phyloP scores from a whole-genome alignment of 495 filamentous ascomycete species.

The Xylaria telfairii region DNA sequence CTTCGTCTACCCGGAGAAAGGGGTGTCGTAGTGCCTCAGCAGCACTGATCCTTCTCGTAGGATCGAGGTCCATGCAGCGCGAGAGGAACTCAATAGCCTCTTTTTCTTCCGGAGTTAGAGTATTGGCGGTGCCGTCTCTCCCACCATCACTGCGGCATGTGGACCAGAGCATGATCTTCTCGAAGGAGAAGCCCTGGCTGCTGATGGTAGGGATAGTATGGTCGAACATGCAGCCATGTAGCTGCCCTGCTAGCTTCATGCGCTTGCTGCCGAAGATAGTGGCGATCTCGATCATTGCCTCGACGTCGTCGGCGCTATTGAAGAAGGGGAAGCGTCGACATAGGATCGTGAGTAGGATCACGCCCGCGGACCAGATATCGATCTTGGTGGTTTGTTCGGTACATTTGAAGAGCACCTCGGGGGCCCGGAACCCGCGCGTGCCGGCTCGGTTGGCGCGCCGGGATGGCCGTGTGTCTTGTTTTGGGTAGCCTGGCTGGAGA shows the following conservation, averaged over 20 bases:
- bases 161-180: conserved; percentile 95
- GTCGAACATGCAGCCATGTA: conserved; percentile 88
- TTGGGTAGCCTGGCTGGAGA: conserved; percentile 73
- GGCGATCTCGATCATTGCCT: conserved; percentile 95
- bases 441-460: conserved; percentile 92
- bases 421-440: conserved; percentile 94
- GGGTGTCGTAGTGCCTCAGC: conserved; percentile 74
- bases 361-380: conserved; percentile 95
- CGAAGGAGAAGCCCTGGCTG: conserved; percentile 78
- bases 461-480: conserved; percentile 85
- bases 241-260: conserved; percentile 80
- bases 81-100: conserved; percentile 70
- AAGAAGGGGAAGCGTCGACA: conserved; percentile 95
- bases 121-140: conserved; percentile 47
- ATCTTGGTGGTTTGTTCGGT: conserved; percentile 95
- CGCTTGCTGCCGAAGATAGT: conserved; percentile 87
- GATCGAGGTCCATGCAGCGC: conserved; percentile 75
- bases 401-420: conserved; percentile 97
- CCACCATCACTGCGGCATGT: conserved; percentile 62
- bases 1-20: conserved; percentile 62
- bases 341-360: conserved; percentile 90
- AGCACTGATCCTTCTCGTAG: conserved; percentile 71
- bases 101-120: conserved; percentile 65
- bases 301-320: conserved; percentile 94
- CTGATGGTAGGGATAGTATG: conserved; percentile 90